These are phyloP conservation scores for Dactylellina parvicollis DNA, from an alignment of 2,329 filamentous ascomycete genomes.

Conservation along the genomic window DNA sequence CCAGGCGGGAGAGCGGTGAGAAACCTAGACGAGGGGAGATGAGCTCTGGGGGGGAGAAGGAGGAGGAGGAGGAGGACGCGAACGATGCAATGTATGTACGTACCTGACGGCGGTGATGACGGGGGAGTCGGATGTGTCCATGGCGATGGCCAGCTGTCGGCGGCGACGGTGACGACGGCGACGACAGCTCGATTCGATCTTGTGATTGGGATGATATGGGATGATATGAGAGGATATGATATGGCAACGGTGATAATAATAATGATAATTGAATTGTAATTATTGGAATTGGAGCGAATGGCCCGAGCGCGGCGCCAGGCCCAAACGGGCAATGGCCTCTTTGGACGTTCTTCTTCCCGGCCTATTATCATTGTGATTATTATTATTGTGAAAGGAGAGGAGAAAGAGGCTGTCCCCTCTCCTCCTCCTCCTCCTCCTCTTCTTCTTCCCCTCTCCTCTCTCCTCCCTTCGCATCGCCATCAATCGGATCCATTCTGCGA, in stretches of 20 bases:
- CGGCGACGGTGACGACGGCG: no score
- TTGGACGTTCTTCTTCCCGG: conserved; percentile 8
- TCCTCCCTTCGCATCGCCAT: no score
- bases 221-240: background rate
- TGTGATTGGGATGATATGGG: no score
- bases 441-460: conserved; percentile 6
- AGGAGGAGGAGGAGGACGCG: conserved; percentile 4
- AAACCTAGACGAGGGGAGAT: conserved; percentile 7
- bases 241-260: no score
- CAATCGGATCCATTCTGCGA: no score
- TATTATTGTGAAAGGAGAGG: background rate
- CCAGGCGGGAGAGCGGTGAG: conserved; percentile 56
- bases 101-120: conserved; percentile 46
- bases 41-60: background rate
- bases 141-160: conserved; percentile 1
- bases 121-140: conserved; percentile 31
- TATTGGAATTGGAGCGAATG: no score
- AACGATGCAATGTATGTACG: conserved; percentile 4
- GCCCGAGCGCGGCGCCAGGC: conserved; percentile 30
- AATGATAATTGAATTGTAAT: no score
- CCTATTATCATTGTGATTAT: background rate
- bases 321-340: conserved; percentile 25
- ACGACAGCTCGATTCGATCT: no score
- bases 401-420: background rate
- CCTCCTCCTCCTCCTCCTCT: conserved; percentile 2